Evolutionary conservation across 768 basidiomycete genomes (phyloP), one percentile per base, ranked within the genome.

Genomic region (Pleurotus platypus): DNA sequence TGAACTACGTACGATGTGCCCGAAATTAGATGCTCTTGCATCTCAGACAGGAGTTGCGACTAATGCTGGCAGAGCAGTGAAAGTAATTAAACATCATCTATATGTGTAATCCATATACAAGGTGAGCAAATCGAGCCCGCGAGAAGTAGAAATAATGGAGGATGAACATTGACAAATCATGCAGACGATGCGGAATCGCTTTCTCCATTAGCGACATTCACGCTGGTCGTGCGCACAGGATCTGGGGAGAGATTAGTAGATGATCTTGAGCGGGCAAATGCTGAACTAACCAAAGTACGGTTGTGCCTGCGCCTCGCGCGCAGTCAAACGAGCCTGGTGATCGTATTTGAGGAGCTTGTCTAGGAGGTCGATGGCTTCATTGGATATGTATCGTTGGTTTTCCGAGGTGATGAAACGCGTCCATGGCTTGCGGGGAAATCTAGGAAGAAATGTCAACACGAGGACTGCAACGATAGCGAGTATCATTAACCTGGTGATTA

Each of bases 321-420:
- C 96, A 5, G 96, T 98, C 58, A 98, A 78, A 55, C 96, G 86
- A 68, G 96, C 94, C 76, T 97, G 94, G 68, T 98, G 96, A 69
- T 98, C 96, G 71, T 98, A 98, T 54, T 93, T 87, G 68, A 97
- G 80, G 37, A 98, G 81, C 73, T 94, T 94, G 75, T 98, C 96
- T 59, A 98, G 74, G 66, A 98, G 87, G 75, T 97, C 95, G 65
- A 98, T 91, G 35, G 94, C 96, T 66, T 98, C 96, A 68, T 94
- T 98, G 20, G 93, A 92, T 65, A 98, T 94, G 72, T 92, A 97
- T 57, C 94, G 85, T 70, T 96, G 94, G 68, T 97, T 97, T 70
- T 95, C 93, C 12, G 90, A 90, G 8, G 94, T 97, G 65, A 97
- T 90, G 72, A 98, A 98, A 58, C 90, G 82, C 43, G 90, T 86